Percentiles rank a stretch among this genome's conserved stretches.
These are phyloP conservation scores for Cyanidiococcus yangmingshanensis DNA, from an alignment of 23 red algal species.

Conservation along the genomic window DNA sequence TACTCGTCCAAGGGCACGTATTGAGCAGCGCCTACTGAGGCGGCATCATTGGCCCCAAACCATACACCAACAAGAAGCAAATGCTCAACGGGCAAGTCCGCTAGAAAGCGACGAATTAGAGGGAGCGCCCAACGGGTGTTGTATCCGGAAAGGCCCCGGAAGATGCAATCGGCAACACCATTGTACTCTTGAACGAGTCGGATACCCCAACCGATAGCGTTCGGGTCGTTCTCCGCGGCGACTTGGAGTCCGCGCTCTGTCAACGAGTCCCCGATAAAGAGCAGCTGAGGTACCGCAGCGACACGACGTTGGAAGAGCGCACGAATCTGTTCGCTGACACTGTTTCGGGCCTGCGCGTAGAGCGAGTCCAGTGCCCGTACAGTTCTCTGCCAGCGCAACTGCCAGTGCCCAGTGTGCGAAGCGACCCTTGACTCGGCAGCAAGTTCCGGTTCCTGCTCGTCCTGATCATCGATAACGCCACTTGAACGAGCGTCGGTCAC, in stretches of 20 bases:
- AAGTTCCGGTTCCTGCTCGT: too few relatives aligned
- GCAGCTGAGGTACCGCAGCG: not conserved
- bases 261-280: slow-evolving; percentile 6
- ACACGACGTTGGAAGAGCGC: not conserved
- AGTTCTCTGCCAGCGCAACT: not conserved
- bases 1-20: slow-evolving; percentile 18
- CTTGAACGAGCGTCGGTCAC: too few relatives aligned
- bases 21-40: slow-evolving; percentile 3
- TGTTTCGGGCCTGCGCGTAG: not conserved
- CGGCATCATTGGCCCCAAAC: slow-evolving; percentile 31
- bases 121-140: slow-evolving; percentile 35
- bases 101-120: slow-evolving; percentile 11
- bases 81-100: not conserved
- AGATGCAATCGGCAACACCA: slow-evolving; percentile 15
- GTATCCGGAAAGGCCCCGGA: slow-evolving; percentile 30
- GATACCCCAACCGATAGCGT: not conserved
- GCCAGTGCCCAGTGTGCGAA: too few relatives aligned
- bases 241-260: not conserved
- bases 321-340: not conserved
- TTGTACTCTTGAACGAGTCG: not conserved
- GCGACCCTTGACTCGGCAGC: too few relatives aligned
- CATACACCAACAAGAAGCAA: slow-evolving; percentile 27
- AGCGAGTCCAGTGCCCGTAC: not conserved
- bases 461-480: too few relatives aligned
- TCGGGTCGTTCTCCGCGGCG: not conserved